A percentile compares a stretch with the other conserved stretches of the same genome.
These are phyloP conservation scores for Wickerhamiella parazyma DNA, from an alignment of 805 yeast species.

Conservation along the genomic window DNA sequence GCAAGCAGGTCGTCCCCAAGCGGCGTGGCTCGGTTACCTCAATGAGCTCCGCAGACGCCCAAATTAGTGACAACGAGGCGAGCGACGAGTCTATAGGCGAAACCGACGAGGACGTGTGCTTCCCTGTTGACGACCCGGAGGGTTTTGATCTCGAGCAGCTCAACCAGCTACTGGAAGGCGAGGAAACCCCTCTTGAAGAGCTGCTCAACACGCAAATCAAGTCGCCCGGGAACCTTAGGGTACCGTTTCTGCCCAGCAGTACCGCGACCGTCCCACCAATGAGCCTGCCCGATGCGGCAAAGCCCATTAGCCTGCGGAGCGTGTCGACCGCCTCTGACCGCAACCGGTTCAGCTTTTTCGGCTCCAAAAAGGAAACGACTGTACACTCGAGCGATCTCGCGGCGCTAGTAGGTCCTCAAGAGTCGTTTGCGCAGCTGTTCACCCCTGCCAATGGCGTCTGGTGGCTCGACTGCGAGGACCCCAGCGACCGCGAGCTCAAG, in stretches of 20 bases:
- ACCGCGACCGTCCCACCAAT: slow-evolving; percentile 7
- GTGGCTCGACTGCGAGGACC: slow-evolving; percentile 93
- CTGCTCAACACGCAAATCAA: slow-evolving; percentile 2
- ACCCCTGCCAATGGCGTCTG: slow-evolving; percentile 62
- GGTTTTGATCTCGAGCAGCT: slow-evolving; percentile 71
- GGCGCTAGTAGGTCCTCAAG: slow-evolving; percentile 43
- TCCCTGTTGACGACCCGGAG: slow-evolving; percentile 41
- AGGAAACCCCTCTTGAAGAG: slow-evolving; percentile 33
- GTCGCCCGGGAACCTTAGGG: slow-evolving; percentile 11
- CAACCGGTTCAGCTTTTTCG: slow-evolving; percentile 64
- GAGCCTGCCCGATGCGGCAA: slow-evolving; percentile 7
- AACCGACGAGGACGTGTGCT: slow-evolving; percentile 95
- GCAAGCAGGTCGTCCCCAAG: no score
- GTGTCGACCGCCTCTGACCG: neutral
- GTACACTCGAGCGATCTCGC: slow-evolving; percentile 76
- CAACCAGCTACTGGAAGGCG: slow-evolving; percentile 26
- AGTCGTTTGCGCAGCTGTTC: slow-evolving; percentile 50
- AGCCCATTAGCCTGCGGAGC: neutral
- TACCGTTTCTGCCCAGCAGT: slow-evolving; percentile 4
- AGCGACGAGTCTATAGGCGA: slow-evolving; percentile 39
- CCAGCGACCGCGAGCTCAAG: slow-evolving; percentile 91
- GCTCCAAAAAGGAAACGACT: slow-evolving; percentile 70
- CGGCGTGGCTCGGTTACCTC: neutral
- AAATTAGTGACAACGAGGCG: slow-evolving; percentile 2
- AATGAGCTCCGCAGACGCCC: slow-evolving; percentile 1